Evolutionary conservation across 495 filamentous ascomycete species (phyloP).

Genomic region (Neohortaea acidophila): DNA sequence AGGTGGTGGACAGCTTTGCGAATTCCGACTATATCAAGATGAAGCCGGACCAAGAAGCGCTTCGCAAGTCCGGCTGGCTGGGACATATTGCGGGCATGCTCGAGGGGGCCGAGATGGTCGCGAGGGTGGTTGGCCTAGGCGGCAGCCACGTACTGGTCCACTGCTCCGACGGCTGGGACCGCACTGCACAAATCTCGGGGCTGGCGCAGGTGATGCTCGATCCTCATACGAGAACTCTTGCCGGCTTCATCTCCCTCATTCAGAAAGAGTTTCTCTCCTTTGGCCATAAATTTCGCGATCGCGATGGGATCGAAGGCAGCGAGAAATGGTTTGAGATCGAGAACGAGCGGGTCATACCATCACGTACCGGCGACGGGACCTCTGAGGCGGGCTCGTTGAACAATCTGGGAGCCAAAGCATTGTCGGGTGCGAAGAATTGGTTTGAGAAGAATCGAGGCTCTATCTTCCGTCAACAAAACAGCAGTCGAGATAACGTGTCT

Average conservation of each 20-base stretch:
- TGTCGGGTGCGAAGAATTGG: slow-evolving; percentile 77
- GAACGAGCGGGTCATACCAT: slow-evolving; percentile 40
- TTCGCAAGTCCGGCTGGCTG: slow-evolving; percentile 77
- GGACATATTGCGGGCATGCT: slow-evolving; percentile 78
- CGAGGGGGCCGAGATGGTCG: slow-evolving; percentile 70
- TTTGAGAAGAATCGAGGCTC: slow-evolving; percentile 50
- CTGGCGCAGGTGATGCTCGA: slow-evolving; percentile 86
- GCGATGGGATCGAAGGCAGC: slow-evolving; percentile 68
- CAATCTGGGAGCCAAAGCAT: slow-evolving; percentile 38
- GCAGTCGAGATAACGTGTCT: slow-evolving; percentile 44
- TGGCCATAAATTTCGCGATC: slow-evolving; percentile 89
- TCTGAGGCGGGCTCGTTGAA: slow-evolving; percentile 7
- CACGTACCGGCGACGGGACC: slow-evolving; percentile 5
- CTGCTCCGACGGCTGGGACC: slow-evolving; percentile 97
- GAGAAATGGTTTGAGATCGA: slow-evolving; percentile 94
- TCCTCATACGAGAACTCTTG: slow-evolving; percentile 86
- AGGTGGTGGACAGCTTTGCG: slow-evolving; percentile 79
- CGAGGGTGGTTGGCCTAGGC: slow-evolving; percentile 74
- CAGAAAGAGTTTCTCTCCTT: slow-evolving; percentile 98
- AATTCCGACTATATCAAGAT: slow-evolving; percentile 79
- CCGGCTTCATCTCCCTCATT: slow-evolving; percentile 86
- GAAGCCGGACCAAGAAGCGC: slow-evolving; percentile 65
- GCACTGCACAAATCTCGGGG: slow-evolving; percentile 90
- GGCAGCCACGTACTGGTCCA: slow-evolving; percentile 94
- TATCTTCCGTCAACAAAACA: slow-evolving; percentile 30